Conservation (phyloP, 2,329 filamentous ascomycete species). For the Aspergillus sp. region DNA sequence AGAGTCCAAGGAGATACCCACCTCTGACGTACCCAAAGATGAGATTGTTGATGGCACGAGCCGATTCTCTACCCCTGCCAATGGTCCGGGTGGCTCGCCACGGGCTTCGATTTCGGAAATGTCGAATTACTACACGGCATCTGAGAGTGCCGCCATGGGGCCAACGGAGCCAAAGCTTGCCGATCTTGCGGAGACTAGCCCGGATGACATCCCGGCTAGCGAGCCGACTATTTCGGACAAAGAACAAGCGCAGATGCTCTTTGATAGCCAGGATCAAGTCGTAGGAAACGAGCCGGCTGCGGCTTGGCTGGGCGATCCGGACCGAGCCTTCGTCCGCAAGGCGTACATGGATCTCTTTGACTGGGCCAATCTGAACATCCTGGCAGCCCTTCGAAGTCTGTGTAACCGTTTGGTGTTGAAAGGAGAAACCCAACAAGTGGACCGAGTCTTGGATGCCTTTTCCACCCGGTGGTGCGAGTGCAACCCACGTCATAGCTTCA, state of each 20-base stretch:
- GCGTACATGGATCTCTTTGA: slow-evolving; percentile 95
- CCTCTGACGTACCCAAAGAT: slow-evolving; percentile 27
- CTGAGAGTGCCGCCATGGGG: slow-evolving; percentile 43
- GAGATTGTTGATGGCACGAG: slow-evolving; percentile 20
- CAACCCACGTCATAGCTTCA: slow-evolving; percentile 92
- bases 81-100: slow-evolving; percentile 32
- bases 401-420: slow-evolving; percentile 80
- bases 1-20: slow-evolving; percentile 9
- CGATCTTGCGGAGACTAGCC: slow-evolving; percentile 20
- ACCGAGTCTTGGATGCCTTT: slow-evolving; percentile 87
- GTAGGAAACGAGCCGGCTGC: slow-evolving; percentile 78
- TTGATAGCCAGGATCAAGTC: slow-evolving; percentile 75
- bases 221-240: slow-evolving; percentile 65
- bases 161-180: slow-evolving; percentile 29
- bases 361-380: slow-evolving; percentile 77
- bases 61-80: slow-evolving; percentile 27
- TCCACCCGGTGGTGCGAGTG: slow-evolving; percentile 90
- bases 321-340: slow-evolving; percentile 57
- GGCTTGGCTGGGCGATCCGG: slow-evolving; percentile 73
- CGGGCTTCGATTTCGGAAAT: slow-evolving; percentile 39
- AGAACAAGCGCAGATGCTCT: slow-evolving; percentile 79
- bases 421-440: slow-evolving; percentile 94
- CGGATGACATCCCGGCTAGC: slow-evolving; percentile 23
- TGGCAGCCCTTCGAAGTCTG: slow-evolving; percentile 74
- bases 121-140: slow-evolving; percentile 49